A percentile compares a stretch with the other conserved stretches of the same genome.
phyloP scores from a whole-genome alignment of 257 asterid genomes.

The Solanum ossicruentum region DNA sequence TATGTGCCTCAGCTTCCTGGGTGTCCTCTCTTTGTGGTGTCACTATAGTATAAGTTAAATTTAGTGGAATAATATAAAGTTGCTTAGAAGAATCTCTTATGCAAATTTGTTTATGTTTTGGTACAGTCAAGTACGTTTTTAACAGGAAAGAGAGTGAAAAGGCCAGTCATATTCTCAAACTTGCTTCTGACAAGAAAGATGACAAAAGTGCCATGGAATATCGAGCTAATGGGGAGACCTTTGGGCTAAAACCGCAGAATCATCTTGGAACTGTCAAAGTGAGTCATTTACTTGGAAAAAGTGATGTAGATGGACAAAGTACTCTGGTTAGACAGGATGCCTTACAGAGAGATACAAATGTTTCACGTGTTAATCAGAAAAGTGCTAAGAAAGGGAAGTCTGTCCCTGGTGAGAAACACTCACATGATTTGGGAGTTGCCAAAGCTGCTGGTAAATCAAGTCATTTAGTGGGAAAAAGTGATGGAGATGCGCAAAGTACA shows the following conservation, averaged over 20 bases:
- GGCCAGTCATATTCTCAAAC: conserved; percentile 12
- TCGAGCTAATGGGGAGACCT: conserved; percentile 2
- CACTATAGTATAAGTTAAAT: background rate
- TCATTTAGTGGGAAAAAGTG: conserved; percentile 5
- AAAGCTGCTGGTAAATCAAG: conserved; percentile 10
- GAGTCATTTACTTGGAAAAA: conserved; percentile 2
- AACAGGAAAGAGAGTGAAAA: conserved; percentile 31
- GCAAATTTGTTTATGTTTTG: conserved; percentile 23
- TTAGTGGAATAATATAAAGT: background rate
- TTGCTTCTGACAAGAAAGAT: conserved; percentile 10
- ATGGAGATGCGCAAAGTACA: conserved; percentile 6
- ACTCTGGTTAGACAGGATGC: conserved; percentile 5
- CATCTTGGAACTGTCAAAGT: conserved; percentile 16
- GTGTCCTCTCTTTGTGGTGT: background rate
- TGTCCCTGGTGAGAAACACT: conserved; percentile 11
- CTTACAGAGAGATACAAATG: conserved; percentile 10
- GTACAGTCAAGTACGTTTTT: conserved; percentile 62
- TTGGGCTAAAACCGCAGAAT: conserved; percentile 12
- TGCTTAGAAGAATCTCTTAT: conserved; percentile 18
- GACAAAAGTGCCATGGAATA: conserved; percentile 8
- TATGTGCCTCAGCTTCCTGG: conserved; percentile 12
- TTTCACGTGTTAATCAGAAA: background rate
- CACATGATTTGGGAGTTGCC: conserved; percentile 15
- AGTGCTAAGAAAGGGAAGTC: background rate
- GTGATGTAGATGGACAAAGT: conserved; percentile 7